These are phyloP conservation scores for Fusarium sp. DNA, from an alignment of 2,329 filamentous ascomycete genomes.

Conservation along the genomic window DNA sequence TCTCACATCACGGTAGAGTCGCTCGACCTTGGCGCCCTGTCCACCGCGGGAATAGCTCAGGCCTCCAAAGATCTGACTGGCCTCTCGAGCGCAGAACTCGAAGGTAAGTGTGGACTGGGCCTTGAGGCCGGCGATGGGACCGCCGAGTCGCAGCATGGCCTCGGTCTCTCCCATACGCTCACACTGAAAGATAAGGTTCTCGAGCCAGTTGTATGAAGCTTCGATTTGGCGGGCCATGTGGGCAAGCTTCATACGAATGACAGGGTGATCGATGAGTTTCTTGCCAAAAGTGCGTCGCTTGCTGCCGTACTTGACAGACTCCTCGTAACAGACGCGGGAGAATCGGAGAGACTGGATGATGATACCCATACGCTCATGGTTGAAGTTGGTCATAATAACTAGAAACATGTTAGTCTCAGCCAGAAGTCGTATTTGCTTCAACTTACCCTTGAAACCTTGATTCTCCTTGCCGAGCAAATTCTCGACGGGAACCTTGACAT, in stretches of 20 bases:
- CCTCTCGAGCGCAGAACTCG: constrained; percentile 97
- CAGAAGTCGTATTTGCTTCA: constrained; percentile 81
- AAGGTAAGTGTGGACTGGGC: constrained; percentile 94
- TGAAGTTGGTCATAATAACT: constrained; percentile 99
- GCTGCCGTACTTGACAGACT: constrained; percentile 95
- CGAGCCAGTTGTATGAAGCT: constrained; percentile 95
- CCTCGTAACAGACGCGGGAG: constrained; percentile 95
- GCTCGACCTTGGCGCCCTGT: constrained; percentile 94
- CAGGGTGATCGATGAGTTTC: constrained; percentile 94
- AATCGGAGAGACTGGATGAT: constrained; percentile 98
- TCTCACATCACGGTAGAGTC: constrained; percentile 92
- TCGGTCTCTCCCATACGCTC: constrained; percentile 92
- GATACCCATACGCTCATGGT: constrained; percentile 98
- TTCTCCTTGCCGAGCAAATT: constrained; percentile 98
- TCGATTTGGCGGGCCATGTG: constrained; percentile 99
- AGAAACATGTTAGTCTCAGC: constrained; percentile 51
- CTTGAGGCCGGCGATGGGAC: constrained; percentile 92
- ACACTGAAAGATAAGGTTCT: constrained; percentile 94
- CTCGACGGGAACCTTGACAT: constrained; percentile 99
- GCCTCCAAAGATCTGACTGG: constrained; percentile 96
- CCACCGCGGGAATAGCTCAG: constrained; percentile 92
- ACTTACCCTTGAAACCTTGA: constrained; percentile 86
- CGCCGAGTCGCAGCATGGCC: constrained; percentile 94
- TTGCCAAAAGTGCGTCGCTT: constrained; percentile 98
- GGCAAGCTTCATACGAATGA: constrained; percentile 96